Base-by-base conservation (phyloP, 345 rosid species). In the Eucalyptus polyanthemos region DNA sequence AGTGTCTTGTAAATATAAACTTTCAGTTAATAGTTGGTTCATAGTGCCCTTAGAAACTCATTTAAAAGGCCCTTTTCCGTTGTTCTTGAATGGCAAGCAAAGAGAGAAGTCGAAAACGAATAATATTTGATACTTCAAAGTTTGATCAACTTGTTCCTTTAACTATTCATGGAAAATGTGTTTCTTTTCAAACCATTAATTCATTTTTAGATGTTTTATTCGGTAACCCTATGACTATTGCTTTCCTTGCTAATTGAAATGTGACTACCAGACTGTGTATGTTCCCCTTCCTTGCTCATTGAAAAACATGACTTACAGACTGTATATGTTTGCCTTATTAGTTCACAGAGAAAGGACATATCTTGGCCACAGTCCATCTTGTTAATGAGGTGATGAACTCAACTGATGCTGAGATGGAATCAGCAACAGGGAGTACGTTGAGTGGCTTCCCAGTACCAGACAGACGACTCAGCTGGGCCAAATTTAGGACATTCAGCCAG, bases 311-410 rank as follows among this genome's bases (percentile, higher is more conserved):
- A 49, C 88, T 86, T 49, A 80, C 90, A 88, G 67, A 90, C 88
- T 80, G 44, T 49, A 86, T 89, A 8, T 87, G 81, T 72, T 47
- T 88, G 89, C 50, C 56, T 89, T 94, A 97, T 89, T 94, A 97
- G 99, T 97, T 97, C 93, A 97, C 99, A 14, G 96, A 97, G 91
- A 96, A 91, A 91, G 99, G 99, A 60, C 99, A 97, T 92, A 94
- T 97, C 91, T 94, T 94, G 91, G 96, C 95, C 72, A 95, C 97
- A 58, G 98, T 97, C 90, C 93, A 95, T 93, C 96, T 97, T 90
- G 96, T 96, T 42, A 98, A 95, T 91, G 99, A 97, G 94, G 92
- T 95, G 87, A 87, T 92, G 51, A 94, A 94, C 88, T 91, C 92
- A 3, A 90, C 87, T 12, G 94, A 95, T 60, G 93, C 92, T 49